Conservation (phyloP, 23 red algal species). For the Gracilaria gracilis region DNA sequence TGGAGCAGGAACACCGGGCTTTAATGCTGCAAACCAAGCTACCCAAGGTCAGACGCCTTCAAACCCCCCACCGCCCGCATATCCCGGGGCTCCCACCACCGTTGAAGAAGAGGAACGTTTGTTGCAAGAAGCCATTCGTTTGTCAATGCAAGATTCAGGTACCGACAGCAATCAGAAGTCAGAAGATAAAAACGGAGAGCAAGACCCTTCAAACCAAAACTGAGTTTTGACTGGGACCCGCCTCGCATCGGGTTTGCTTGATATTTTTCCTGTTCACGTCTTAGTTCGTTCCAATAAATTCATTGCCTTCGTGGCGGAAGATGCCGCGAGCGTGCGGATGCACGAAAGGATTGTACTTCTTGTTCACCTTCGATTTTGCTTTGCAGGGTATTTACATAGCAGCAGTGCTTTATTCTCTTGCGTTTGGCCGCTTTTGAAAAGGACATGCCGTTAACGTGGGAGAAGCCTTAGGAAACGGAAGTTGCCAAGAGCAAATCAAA, state of each 20-base stretch:
- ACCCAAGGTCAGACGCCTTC: not conserved
- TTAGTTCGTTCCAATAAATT: slow-evolving; percentile 17
- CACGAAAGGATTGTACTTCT: not conserved
- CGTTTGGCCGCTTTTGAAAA: not conserved
- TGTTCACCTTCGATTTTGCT: not conserved
- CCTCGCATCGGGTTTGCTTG: not conserved
- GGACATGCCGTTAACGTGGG: not conserved
- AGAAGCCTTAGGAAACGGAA: not conserved
- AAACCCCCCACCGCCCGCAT: slow-evolving; percentile 23
- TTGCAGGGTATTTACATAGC: not conserved
- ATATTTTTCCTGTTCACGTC: not conserved
- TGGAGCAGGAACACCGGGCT: slow-evolving; percentile 18
- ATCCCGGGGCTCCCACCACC: slow-evolving; percentile 68
- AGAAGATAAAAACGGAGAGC: slow-evolving; percentile 8
- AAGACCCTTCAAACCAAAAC: slow-evolving; percentile 10
- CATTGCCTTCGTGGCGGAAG: not conserved
- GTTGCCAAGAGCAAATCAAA: not conserved
- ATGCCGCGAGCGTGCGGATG: not conserved
- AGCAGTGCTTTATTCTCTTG: not conserved
- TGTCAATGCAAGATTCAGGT: slow-evolving; percentile 68
- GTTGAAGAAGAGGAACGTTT: slow-evolving; percentile 71
- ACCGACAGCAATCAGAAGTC: slow-evolving; percentile 23
- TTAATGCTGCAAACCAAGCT: not conserved
- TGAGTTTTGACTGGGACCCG: not conserved
- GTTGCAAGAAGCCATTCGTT: slow-evolving; percentile 72